phyloP scores from a whole-genome alignment of 2,329 filamentous ascomycete species.

The Colletotrichum agaves region DNA sequence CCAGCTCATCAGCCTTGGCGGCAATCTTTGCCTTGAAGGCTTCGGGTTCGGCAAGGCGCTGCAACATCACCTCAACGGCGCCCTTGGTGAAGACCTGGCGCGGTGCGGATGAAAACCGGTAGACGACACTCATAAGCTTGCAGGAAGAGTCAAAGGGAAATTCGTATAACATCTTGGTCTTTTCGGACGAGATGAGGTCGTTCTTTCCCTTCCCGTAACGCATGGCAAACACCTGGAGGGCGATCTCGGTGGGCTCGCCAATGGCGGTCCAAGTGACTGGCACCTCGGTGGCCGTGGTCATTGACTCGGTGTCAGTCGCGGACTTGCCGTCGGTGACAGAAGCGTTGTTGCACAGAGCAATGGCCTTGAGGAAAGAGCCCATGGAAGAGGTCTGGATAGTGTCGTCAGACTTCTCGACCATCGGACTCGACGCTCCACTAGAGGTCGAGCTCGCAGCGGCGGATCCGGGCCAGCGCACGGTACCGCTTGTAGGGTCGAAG shows the following conservation, averaged over 20 bases:
- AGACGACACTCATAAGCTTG: conserved; percentile 81
- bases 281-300: conserved; percentile 55
- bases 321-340: conserved; percentile 58
- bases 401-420: conserved; percentile 42
- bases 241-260: conserved; percentile 78
- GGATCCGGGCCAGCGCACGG: conserved; percentile 56
- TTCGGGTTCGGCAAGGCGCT: conserved; percentile 60
- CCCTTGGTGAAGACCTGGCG: conserved; percentile 66
- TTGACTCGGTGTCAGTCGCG: conserved; percentile 56
- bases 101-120: conserved; percentile 49
- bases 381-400: conserved; percentile 48
- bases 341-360: conserved; percentile 72
- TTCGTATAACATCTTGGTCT: conserved; percentile 66
- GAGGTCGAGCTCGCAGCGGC: conserved; percentile 47
- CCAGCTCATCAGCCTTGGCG: conserved; percentile 65
- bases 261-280: conserved; percentile 64
- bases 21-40: conserved; percentile 58
- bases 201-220: conserved; percentile 68
- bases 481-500: conserved; percentile 69
- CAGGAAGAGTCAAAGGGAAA: conserved; percentile 79
- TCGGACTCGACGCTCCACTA: conserved; percentile 39
- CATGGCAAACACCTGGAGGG: conserved; percentile 78
- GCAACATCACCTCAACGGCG: conserved; percentile 66
- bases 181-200: conserved; percentile 44
- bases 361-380: conserved; percentile 62